Conservation (phyloP, 2,329 filamentous ascomycete species). For the Cryphonectria parasitica region DNA sequence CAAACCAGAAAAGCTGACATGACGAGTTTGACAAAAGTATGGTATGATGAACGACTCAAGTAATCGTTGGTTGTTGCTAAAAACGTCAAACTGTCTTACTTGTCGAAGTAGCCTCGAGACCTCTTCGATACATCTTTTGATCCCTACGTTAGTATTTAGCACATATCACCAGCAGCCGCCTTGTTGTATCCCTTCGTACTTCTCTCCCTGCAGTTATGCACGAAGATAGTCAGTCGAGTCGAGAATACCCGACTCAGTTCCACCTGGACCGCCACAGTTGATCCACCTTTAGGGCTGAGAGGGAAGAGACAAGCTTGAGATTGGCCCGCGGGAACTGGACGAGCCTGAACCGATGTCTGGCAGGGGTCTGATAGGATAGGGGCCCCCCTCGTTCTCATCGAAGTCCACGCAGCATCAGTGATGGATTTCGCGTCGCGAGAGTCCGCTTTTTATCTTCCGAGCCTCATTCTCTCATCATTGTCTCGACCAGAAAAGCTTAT, state of each 20-base stretch:
- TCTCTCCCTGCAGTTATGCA: too few species aligned
- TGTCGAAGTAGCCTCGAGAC: background rate
- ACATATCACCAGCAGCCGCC: background rate
- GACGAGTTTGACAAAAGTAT: background rate
- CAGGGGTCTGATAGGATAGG: background rate
- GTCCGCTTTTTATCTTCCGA: conserved; percentile 22
- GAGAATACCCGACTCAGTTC: background rate
- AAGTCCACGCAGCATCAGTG: background rate
- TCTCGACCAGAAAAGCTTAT: conserved; percentile 11
- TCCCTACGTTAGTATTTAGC: background rate
- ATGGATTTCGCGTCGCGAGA: conserved; percentile 25
- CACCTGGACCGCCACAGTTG: background rate
- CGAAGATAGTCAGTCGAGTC: background rate
- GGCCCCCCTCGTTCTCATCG: background rate
- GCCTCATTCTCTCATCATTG: conserved; percentile 12
- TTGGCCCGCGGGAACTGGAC: conserved; percentile 1
- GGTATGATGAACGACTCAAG: background rate
- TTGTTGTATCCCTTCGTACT: too few species aligned
- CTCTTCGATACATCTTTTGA: background rate
- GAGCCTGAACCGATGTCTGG: conserved; percentile 4
- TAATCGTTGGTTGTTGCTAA: background rate
- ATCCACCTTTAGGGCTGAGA: conserved; percentile 19
- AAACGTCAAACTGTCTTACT: too few species aligned
- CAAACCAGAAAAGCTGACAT: background rate
- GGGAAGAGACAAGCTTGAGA: background rate